Percentiles rank a stretch among this genome's conserved stretches.
Evolutionary conservation across 208 protist species (phyloP).

Genomic region (Naegleria fowleri): DNA sequence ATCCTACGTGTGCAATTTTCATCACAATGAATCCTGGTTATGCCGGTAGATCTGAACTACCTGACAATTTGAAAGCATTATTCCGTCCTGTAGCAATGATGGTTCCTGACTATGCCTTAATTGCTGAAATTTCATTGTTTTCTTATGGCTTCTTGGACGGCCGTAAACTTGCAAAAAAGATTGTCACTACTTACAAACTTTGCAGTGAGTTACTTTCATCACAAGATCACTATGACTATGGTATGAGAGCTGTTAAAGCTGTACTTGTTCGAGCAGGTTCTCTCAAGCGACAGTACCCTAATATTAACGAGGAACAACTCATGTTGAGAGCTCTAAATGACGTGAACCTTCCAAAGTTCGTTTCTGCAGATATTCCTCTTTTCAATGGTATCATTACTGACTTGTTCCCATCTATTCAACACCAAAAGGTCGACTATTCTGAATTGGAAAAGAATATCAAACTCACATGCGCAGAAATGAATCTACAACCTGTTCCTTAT

Average conservation of each 20-base stretch:
- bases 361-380: constrained; percentile 87
- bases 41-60: constrained; percentile 90
- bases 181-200: constrained; percentile 88
- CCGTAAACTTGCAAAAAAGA: constrained; percentile 81
- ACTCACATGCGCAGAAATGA: constrained; percentile 53
- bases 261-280: constrained; percentile 77
- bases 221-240: constrained; percentile 94
- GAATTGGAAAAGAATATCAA: constrained; percentile 66
- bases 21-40: constrained; percentile 98
- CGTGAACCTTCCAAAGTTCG: constrained; percentile 88
- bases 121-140: constrained; percentile 95
- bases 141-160: constrained; percentile 91
- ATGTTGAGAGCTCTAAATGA: constrained; percentile 90
- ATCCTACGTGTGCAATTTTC: constrained; percentile 85
- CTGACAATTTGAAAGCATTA: constrained; percentile 95
- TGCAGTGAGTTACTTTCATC: constrained; percentile 93
- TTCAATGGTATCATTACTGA: constrained; percentile 91
- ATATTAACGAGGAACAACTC: constrained; percentile 82
- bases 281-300: constrained; percentile 77
- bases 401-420: constrained; percentile 77
- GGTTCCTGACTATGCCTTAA: constrained; percentile 95
- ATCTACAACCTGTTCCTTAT: constrained; percentile 76
- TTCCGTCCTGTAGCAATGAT: constrained; percentile 98
- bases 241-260: constrained; percentile 92
- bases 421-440: constrained; percentile 77